Conservation (phyloP, 2,329 filamentous ascomycete species). For the Mycocentrospora acerina region DNA sequence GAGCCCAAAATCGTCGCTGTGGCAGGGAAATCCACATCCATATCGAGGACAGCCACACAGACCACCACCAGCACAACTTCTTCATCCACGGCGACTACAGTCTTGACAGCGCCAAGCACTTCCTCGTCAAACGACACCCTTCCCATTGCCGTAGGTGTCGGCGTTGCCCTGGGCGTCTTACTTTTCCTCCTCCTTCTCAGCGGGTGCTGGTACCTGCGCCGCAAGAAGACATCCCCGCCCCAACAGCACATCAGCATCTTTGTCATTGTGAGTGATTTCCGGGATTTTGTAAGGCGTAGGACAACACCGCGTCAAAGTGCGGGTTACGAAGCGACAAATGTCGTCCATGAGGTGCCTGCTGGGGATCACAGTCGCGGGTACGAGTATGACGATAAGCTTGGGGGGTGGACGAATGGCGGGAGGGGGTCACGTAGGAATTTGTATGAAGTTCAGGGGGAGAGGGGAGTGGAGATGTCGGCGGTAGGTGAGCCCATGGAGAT, state of each 20-base stretch:
- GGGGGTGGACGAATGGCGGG: not conserved
- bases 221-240: not conserved
- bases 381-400: slow-evolving; percentile 1
- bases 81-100: slow-evolving; percentile 1
- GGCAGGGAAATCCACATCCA: slow-evolving; percentile 7
- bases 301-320: not conserved
- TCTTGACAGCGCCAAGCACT: not conserved
- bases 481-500: not conserved
- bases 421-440: not conserved
- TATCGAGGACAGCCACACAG: slow-evolving; percentile 1
- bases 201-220: slow-evolving; percentile 9
- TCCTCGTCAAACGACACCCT: slow-evolving; percentile 7
- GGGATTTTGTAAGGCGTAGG: too few relatives aligned
- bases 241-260: not conserved
- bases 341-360: not conserved
- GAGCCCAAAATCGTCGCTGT: slow-evolving; percentile 12
- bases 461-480: not conserved
- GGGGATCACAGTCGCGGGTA: not conserved
- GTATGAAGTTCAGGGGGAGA: not conserved
- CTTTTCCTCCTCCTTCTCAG: slow-evolving; percentile 7
- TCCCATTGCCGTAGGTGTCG: slow-evolving; percentile 15
- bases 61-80: slow-evolving; percentile 1
- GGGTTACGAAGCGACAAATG: not conserved
- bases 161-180: slow-evolving; percentile 11
- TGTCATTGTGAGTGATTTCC: not conserved